Evolutionary conservation across 257 asterid genomes (phyloP).

Genomic region (Solanum infundibuliforme): DNA sequence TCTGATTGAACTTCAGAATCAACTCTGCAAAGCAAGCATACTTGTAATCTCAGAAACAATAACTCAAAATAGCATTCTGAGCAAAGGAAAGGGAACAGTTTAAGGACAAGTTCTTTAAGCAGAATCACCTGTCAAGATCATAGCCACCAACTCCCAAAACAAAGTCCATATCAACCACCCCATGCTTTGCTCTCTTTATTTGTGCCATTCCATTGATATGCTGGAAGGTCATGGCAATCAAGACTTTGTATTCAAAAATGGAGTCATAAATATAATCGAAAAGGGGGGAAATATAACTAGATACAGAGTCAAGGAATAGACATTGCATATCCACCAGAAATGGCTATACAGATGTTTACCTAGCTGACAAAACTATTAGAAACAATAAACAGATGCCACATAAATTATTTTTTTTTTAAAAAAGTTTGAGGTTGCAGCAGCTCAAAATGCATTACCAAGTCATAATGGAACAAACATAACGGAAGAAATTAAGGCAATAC

Average conservation of each 20-base stretch:
- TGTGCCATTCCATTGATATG: slow-evolving; percentile 83
- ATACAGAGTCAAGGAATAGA: background rate
- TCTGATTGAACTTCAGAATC: slow-evolving; percentile 64
- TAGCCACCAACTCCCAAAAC: slow-evolving; percentile 96
- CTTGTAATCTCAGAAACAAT: slow-evolving; percentile 1
- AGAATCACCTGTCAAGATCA: slow-evolving; percentile 80
- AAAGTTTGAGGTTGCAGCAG: background rate
- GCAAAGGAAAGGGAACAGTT: background rate
- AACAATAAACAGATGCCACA: background rate
- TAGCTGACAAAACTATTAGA: background rate
- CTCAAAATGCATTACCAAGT: background rate
- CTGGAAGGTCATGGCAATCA: slow-evolving; percentile 23
- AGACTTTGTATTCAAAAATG: background rate
- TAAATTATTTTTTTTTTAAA: too few species aligned
- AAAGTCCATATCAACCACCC: slow-evolving; percentile 88
- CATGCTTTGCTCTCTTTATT: slow-evolving; percentile 59
- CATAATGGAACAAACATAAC: background rate
- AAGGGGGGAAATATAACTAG: background rate
- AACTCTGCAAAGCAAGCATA: slow-evolving; percentile 39
- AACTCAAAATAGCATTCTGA: background rate
- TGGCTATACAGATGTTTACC: background rate
- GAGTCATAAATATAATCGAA: background rate
- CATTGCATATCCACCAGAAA: background rate
- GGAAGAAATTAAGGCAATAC: background rate
- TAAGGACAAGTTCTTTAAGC: background rate